Evolutionary conservation across 2,329 filamentous ascomycete species (phyloP).

Genomic region (Grosmannia clavigera): DNA sequence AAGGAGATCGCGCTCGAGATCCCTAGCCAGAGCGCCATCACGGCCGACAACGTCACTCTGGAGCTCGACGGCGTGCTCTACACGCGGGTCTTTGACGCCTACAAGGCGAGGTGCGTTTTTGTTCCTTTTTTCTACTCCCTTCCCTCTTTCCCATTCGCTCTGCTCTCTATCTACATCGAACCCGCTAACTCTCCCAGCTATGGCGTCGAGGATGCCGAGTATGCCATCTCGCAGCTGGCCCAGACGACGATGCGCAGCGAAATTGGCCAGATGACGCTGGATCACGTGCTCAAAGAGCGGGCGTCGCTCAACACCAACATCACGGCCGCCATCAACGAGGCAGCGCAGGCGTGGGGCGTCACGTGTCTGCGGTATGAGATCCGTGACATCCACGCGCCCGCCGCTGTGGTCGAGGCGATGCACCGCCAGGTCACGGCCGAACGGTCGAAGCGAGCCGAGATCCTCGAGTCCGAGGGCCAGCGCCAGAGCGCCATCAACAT

Average conservation of each 20-base stretch:
- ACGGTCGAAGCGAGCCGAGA: constrained; percentile 93
- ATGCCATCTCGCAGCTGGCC: constrained; percentile 93
- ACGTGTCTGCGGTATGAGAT: constrained; percentile 96
- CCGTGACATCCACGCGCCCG: constrained; percentile 91
- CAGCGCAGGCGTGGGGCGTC: constrained; percentile 92
- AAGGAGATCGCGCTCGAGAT: constrained; percentile 97
- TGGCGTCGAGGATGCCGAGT: constrained; percentile 95
- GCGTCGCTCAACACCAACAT: constrained; percentile 95
- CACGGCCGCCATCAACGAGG: constrained; percentile 97
- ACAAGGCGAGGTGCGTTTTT: constrained; percentile 73
- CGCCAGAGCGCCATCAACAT: constrained; percentile 98
- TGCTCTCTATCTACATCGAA: background rate
- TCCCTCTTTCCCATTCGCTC: background rate
- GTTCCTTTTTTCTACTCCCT: no score
- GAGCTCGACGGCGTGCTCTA: constrained; percentile 94
- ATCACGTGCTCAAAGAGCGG: constrained; percentile 96
- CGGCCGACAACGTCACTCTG: constrained; percentile 93
- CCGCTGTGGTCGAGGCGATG: constrained; percentile 91
- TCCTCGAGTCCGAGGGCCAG: constrained; percentile 93
- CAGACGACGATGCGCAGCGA: constrained; percentile 99
- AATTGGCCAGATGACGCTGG: constrained; percentile 89
- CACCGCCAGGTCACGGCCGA: constrained; percentile 96
- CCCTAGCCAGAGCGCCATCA: constrained; percentile 93
- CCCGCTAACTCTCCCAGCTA: constrained; percentile 45
- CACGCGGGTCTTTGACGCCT: constrained; percentile 92